Conservation (phyloP, 192 early-diverging fungal species). For the Coemansia erecta region DNA sequence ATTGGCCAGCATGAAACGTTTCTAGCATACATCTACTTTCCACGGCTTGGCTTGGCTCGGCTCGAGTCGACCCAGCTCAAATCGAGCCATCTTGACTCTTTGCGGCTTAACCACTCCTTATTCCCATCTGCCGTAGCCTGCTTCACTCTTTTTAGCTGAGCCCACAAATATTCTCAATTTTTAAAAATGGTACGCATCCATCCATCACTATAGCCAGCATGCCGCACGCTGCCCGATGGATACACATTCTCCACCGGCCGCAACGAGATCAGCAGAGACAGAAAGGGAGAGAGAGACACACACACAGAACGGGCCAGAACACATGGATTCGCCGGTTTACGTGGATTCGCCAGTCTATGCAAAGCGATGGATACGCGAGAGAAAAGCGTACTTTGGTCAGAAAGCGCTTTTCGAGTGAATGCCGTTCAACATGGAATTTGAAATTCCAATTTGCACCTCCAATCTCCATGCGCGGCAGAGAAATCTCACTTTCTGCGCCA, state of each 20-base stretch:
- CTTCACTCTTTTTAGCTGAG: too few relatives aligned
- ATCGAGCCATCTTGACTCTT: too few relatives aligned
- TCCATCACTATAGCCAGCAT: not conserved
- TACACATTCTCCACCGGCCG: not conserved
- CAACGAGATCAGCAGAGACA: not conserved
- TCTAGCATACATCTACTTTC: too few relatives aligned
- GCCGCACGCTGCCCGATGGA: slow-evolving; percentile 1
- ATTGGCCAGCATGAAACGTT: too few relatives aligned
- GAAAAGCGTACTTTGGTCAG: not conserved
- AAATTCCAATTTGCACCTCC: not conserved
- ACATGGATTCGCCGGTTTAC: not conserved
- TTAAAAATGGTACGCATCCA: slow-evolving; percentile 44
- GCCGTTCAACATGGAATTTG: not conserved
- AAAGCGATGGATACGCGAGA: not conserved
- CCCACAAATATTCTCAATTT: too few relatives aligned
- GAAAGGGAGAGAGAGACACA: not conserved
- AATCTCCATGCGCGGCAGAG: not conserved
- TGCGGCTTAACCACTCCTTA: too few relatives aligned
- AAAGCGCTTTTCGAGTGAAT: not conserved
- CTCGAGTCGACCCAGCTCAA: too few relatives aligned
- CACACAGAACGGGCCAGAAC: too few relatives aligned
- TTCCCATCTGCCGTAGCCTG: too few relatives aligned
- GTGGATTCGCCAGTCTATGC: not conserved
- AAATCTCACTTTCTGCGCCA: not conserved
- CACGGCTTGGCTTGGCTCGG: too few relatives aligned